phyloP scores from a whole-genome alignment of 2,329 filamentous ascomycete species.

The Fusarium devonianum region DNA sequence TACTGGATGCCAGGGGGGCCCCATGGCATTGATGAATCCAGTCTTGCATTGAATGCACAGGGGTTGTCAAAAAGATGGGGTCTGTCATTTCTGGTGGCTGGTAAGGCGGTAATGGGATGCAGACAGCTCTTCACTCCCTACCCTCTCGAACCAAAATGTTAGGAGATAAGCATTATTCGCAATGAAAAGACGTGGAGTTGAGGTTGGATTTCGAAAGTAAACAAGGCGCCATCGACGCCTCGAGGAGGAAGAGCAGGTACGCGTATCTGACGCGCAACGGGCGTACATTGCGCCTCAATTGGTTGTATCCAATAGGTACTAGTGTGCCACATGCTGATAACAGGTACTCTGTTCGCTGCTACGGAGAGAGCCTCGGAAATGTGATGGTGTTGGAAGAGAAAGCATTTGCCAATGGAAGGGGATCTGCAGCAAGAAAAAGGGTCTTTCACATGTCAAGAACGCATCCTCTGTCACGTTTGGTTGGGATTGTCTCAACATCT shows the following conservation, averaged over 20 bases:
- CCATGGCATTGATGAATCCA: slow-evolving; percentile 6
- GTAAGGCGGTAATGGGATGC: slow-evolving; percentile 23
- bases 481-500: slow-evolving; percentile 30
- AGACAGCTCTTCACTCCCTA: background rate
- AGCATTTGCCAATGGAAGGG: slow-evolving; percentile 15
- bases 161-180: background rate
- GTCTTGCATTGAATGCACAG: slow-evolving; percentile 20
- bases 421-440: slow-evolving; percentile 7
- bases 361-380: slow-evolving; percentile 7
- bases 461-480: slow-evolving; percentile 18
- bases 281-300: slow-evolving; percentile 11
- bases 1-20: slow-evolving; percentile 7
- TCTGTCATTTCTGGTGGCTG: slow-evolving; percentile 12
- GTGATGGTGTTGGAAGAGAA: background rate
- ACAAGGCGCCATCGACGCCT: background rate
- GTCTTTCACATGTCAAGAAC: slow-evolving; percentile 29
- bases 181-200: background rate
- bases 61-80: slow-evolving; percentile 15
- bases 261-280: slow-evolving; percentile 25
- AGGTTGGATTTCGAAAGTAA: background rate
- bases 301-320: too few species aligned
- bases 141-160: background rate
- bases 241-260: slow-evolving; percentile 3
- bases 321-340: slow-evolving; percentile 9
- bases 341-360: background rate